phyloP scores from a whole-genome alignment of 768 basidiomycete species.

The Lentinula edodes region DNA sequence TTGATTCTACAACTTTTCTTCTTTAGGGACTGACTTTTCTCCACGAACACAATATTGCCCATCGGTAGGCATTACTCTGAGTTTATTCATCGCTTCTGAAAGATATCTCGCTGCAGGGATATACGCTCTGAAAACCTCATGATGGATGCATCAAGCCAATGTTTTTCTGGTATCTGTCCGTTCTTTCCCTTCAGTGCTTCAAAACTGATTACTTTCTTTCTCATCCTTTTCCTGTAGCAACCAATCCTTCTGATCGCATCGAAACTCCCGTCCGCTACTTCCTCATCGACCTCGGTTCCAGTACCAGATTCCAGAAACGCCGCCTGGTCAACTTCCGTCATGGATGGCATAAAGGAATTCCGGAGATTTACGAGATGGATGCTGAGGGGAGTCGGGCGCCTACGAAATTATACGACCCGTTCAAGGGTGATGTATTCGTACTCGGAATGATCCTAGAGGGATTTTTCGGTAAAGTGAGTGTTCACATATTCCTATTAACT shows the following conservation, averaged over 20 bases:
- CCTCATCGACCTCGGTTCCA: neutral
- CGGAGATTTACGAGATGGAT: neutral
- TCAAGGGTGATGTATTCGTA: neutral
- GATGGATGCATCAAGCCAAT: neutral
- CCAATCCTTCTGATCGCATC: neutral
- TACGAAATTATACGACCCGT: neutral
- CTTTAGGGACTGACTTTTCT: constrained; percentile 2
- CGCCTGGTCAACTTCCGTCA: neutral
- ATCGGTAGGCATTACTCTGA: neutral
- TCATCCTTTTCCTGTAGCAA: neutral
- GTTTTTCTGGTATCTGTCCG: neutral
- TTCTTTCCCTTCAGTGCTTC: neutral
- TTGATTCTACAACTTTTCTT: too few relatives aligned
- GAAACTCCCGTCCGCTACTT: neutral
- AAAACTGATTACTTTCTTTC: neutral
- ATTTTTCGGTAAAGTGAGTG: neutral
- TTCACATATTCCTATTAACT: neutral
- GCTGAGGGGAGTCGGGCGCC: neutral
- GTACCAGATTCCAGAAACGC: neutral
- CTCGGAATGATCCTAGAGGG: neutral
- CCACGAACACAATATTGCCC: constrained; percentile 6
- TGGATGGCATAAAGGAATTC: constrained; percentile 1
- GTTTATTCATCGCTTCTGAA: too few relatives aligned
- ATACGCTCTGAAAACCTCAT: constrained; percentile 1
- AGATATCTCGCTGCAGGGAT: neutral